Conservation (phyloP, 129 eudicot species). For the Flaveria robusta region DNA sequence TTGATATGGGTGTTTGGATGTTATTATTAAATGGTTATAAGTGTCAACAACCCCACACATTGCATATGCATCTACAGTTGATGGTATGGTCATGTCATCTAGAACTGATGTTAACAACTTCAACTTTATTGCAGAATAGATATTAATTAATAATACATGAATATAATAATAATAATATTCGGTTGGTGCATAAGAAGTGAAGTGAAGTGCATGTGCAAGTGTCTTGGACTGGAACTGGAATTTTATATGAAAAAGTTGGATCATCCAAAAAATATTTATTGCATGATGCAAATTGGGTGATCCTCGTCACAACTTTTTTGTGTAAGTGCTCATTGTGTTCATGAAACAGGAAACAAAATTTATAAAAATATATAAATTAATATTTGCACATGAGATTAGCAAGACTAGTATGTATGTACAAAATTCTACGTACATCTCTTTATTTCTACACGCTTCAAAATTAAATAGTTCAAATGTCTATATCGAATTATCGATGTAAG, state of each 20-base stretch:
- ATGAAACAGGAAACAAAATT: neutral
- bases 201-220: constrained; percentile 18
- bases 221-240: constrained; percentile 4
- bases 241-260: neutral
- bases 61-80: constrained; percentile 6
- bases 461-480: no score
- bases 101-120: constrained; percentile 4
- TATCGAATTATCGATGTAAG: no score
- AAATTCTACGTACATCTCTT: no score
- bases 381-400: neutral
- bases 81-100: constrained; percentile 8
- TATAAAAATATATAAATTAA: neutral
- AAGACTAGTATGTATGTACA: neutral
- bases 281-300: constrained; percentile 19
- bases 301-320: neutral
- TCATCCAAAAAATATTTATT: constrained; percentile 9
- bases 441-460: no score
- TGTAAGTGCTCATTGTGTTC: neutral
- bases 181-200: constrained; percentile 10
- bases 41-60: constrained; percentile 1
- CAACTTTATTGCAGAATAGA: neutral
- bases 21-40: neutral
- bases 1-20: neutral
- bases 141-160: neutral
- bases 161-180: neutral